Conservation (phyloP, 2,329 filamentous ascomycete species). For the Grosmannia huntii region DNA sequence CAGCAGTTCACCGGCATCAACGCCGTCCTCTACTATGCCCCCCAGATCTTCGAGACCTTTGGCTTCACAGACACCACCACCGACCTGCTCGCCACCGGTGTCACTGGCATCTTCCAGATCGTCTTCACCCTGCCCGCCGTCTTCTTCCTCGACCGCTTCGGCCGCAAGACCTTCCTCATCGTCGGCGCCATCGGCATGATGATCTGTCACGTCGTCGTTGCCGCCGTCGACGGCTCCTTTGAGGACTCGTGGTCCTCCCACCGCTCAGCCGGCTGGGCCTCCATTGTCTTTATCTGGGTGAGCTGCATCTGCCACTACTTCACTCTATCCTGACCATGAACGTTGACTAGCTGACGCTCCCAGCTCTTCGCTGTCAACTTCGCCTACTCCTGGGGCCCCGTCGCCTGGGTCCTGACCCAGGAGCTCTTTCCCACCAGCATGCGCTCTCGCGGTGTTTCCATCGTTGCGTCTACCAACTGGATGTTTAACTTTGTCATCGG, state of each 20-base stretch:
- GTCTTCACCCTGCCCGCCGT: conserved; percentile 48
- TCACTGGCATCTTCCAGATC: conserved; percentile 17
- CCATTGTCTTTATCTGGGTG: conserved; percentile 3
- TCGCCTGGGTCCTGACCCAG: conserved; percentile 14
- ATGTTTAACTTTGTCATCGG: conserved; percentile 34
- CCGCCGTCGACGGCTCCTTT: conserved; percentile 53
- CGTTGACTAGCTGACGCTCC: not conserved
- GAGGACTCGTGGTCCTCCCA: conserved; percentile 4
- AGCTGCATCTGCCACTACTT: not conserved
- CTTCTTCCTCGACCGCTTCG: conserved; percentile 38
- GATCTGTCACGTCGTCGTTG: conserved; percentile 74
- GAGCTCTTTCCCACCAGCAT: conserved; percentile 20
- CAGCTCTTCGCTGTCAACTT: conserved; percentile 8
- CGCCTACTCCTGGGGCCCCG: conserved; percentile 10
- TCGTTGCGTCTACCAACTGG: conserved; percentile 31
- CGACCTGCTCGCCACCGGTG: conserved; percentile 48
- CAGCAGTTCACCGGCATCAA: conserved; percentile 52
- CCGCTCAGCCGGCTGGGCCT: conserved; percentile 3
- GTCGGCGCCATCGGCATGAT: conserved; percentile 43
- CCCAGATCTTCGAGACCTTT: conserved; percentile 48
- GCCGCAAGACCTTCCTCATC: conserved; percentile 13
- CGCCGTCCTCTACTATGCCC: conserved; percentile 51
- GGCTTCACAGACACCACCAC: conserved; percentile 41
- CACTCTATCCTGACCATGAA: not conserved
- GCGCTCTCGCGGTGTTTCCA: conserved; percentile 4